Evolutionary conservation across 1,284 basidiomycete genomes (phyloP), one percentile per base, ranked within the genome.

Genomic region (Bondarzewia mesenterica): DNA sequence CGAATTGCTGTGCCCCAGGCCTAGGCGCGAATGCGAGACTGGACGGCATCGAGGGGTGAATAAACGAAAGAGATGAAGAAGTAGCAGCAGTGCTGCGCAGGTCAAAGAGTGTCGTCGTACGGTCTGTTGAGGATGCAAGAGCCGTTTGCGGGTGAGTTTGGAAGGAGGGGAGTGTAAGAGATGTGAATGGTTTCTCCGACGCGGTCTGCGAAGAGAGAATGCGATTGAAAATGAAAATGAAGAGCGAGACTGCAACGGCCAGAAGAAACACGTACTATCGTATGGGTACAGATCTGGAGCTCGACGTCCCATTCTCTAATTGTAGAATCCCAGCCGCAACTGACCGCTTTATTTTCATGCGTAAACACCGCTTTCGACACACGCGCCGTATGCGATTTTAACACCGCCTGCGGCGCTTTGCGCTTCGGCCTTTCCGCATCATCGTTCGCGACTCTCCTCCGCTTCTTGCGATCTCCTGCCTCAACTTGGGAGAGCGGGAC

Each of bases 271-370:
- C 82, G 53, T 54, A 85, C 82, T 45, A 87, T 78, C 0, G 85
- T 88, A 48, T 76, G 64, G 0, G 74, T 69, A 53, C 84, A 89
- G 2, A 87, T 64, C 3, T 80, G 84, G 43, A 70, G 73, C 56
- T 85, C 84, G 2, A 79, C 68, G 61, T 89, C 84, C 87, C 87
- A 90, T 8, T 69, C 63, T 16, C 85, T 68, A 7, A 90, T 73
- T 0, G 86, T 87, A 36, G 84, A 87, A 61, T 90, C 88, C 52
- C 87, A 84, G 0, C 84, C 81, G 60, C 80, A 83, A 54, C 85
- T 89, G 40, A 77, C 77, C 3, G 80, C 85, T n/a, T 56, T 60
- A 5, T 57, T 53, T 2, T 53, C 64, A 22, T 51, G 50, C 2
- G 56, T 54, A 52, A 87, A 89, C 0, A 74, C 54, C 1, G 74